Evolutionary conservation across 768 basidiomycete species (phyloP).

Genomic region (Hortiboletus flavorubellus): DNA sequence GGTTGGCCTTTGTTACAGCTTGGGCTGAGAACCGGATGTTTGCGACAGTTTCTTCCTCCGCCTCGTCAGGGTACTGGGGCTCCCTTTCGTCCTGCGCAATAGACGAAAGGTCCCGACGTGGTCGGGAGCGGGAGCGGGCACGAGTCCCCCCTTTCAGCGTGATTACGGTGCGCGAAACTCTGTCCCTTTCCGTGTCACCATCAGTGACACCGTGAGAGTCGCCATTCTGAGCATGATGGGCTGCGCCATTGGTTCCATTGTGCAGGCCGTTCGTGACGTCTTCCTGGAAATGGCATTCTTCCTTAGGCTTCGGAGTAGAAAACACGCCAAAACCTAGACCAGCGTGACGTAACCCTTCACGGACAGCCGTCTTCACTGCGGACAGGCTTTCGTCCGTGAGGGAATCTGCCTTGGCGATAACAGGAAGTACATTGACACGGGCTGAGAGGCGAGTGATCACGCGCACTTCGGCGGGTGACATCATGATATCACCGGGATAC

Average conservation of each 20-base stretch:
- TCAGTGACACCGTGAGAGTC: conserved; percentile 29
- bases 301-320: conserved; percentile 38
- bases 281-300: conserved; percentile 13
- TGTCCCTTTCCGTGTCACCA: conserved; percentile 48
- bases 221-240: conserved; percentile 29
- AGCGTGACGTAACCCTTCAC: conserved; percentile 59
- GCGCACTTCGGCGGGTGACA: conserved; percentile 76
- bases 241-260: conserved; percentile 29
- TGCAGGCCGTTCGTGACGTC: conserved; percentile 14
- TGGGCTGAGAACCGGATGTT: conserved; percentile 76
- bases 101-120: conserved; percentile 64
- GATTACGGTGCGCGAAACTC: conserved; percentile 70
- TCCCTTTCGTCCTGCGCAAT: conserved; percentile 56
- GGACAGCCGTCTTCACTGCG: conserved; percentile 71
- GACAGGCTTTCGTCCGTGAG: conserved; percentile 74
- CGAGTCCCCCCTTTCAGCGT: conserved; percentile 48
- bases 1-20: conserved; percentile 56
- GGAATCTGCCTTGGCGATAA: conserved; percentile 78
- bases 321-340: conserved; percentile 79
- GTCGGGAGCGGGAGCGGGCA: conserved; percentile 66
- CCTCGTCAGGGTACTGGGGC: conserved; percentile 52
- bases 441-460: conserved; percentile 73
- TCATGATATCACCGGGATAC: conserved; percentile 48
- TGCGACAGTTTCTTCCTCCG: conserved; percentile 67
- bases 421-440: conserved; percentile 77